phyloP scores from a whole-genome alignment of 2,329 filamentous ascomycete species.

The Diaporthe ilicicola region DNA sequence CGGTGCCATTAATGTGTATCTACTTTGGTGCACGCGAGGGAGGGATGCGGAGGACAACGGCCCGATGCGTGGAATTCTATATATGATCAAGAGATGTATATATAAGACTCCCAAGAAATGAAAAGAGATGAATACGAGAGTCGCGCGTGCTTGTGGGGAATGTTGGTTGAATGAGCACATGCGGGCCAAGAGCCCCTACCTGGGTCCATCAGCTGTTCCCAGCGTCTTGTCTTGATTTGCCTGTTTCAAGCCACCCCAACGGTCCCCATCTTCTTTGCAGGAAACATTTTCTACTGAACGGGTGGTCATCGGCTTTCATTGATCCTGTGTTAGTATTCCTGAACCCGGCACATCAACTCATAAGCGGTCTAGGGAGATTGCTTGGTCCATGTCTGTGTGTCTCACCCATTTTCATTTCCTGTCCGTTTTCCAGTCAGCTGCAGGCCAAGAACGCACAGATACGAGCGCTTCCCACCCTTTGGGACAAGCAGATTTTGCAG shows the following conservation, averaged over 20 bases:
- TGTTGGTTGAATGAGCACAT: background rate
- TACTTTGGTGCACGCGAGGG: too few relatives aligned
- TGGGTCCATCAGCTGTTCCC: background rate
- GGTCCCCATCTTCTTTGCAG: background rate
- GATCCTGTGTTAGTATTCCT: background rate
- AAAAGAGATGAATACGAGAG: constrained; percentile 8
- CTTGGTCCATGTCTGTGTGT: background rate
- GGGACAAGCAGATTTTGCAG: constrained; percentile 2
- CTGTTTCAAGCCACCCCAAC: constrained; percentile 15
- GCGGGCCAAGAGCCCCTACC: constrained; percentile 13
- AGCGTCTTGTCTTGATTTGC: background rate
- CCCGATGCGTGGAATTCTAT: background rate
- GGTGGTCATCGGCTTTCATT: background rate
- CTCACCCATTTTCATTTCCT: background rate
- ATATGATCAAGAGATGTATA: background rate
- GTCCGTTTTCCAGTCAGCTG: background rate
- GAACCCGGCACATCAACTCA: background rate
- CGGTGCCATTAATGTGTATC: too few relatives aligned
- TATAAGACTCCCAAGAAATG: background rate
- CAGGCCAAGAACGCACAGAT: constrained; percentile 20
- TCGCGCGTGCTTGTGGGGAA: background rate
- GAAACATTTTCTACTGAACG: background rate
- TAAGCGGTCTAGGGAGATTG: background rate
- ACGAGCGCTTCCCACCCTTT: constrained; percentile 4
- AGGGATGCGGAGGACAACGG: background rate